phyloP scores from a whole-genome alignment of 2,329 filamentous ascomycete species.

The Aphanocladium album region DNA sequence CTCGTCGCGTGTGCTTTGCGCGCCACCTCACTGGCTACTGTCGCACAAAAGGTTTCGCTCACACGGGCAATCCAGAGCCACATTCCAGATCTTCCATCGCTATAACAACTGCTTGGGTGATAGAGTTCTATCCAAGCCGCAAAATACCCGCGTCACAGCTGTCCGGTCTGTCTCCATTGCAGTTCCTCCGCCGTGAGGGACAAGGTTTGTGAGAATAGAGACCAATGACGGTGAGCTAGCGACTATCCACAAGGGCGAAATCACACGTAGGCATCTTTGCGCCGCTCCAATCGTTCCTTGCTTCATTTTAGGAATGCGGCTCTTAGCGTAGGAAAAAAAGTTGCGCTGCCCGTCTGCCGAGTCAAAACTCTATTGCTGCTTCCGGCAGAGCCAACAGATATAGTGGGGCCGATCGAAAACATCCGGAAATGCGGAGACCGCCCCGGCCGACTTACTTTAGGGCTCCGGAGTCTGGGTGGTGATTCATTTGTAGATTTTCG shows the following conservation, averaged over 20 bases:
- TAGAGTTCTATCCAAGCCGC: not conserved
- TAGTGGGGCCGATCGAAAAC: constrained; percentile 5
- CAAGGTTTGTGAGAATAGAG: not conserved
- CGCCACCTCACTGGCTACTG: not conserved
- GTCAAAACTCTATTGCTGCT: constrained; percentile 1
- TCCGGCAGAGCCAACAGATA: not conserved
- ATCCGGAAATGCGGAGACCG: not conserved
- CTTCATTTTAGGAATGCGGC: not conserved
- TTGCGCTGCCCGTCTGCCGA: too few species aligned
- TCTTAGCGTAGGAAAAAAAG: not conserved
- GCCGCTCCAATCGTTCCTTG: not conserved
- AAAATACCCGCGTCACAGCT: not conserved
- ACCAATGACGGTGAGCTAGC: not conserved
- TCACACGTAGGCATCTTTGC: not conserved
- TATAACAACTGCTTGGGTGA: not conserved
- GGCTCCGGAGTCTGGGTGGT: not conserved
- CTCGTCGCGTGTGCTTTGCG: not conserved
- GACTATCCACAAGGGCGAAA: not conserved
- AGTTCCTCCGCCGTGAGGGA: not conserved
- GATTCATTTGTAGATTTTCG: not conserved
- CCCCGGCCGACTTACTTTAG: not conserved
- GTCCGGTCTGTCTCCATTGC: not conserved
- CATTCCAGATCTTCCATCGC: not conserved
- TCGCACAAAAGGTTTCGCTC: not conserved
- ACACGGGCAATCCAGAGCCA: not conserved